Evolutionary conservation across 495 filamentous ascomycete species (phyloP).

Genomic region (Hypoxylon perforatum): DNA sequence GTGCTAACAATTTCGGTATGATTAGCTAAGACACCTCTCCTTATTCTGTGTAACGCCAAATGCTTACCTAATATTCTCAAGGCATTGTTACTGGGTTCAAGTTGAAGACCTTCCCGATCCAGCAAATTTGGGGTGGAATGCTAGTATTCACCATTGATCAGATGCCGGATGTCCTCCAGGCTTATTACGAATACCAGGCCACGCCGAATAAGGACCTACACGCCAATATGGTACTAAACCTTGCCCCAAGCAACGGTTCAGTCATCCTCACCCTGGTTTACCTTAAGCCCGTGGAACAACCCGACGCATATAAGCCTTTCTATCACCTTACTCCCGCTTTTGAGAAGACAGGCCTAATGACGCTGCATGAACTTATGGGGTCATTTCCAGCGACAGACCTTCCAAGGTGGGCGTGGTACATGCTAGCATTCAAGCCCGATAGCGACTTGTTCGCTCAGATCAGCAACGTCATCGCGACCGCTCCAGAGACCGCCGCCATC

Average conservation of each 20-base stretch:
- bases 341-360: constrained; percentile 1
- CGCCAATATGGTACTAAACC: constrained; percentile 11
- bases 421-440: background rate
- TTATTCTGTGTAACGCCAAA: constrained; percentile 50
- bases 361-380: constrained; percentile 3
- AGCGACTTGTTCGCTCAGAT: constrained; percentile 12
- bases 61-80: background rate
- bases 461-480: constrained; percentile 2
- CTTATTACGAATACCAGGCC: constrained; percentile 26
- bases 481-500: constrained; percentile 1
- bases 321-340: constrained; percentile 6
- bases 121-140: constrained; percentile 33
- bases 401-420: constrained; percentile 8
- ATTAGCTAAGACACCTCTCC: constrained; percentile 1
- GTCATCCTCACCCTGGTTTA: constrained; percentile 19
- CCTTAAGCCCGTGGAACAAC: background rate
- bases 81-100: constrained; percentile 55
- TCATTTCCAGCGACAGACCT: background rate
- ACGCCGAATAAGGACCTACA: constrained; percentile 15
- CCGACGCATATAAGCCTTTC: constrained; percentile 17
- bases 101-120: constrained; percentile 34
- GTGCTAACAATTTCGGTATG: constrained; percentile 58
- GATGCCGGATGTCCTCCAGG: constrained; percentile 8
- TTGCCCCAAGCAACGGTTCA: constrained; percentile 1
- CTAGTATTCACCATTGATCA: constrained; percentile 16